Base-by-base conservation (phyloP, 768 basidiomycete genomes). In the Lactarius hatsudake region DNA sequence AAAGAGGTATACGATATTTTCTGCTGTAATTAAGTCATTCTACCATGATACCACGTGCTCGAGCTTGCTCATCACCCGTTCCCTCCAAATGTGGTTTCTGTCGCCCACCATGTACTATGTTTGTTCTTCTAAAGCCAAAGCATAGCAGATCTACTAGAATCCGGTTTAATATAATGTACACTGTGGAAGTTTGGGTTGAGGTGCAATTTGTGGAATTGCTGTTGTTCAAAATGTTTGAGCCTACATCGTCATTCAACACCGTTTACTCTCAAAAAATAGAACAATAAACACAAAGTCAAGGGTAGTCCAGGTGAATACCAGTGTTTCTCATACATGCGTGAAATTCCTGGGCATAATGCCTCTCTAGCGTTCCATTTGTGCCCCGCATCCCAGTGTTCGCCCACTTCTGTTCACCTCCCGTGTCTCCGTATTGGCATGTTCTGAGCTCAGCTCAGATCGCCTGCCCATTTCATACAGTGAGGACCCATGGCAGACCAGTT, bases 211-310 rank as follows among this genome's bases (percentile, higher is more conserved):
- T 87, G 82, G 75, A 97, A 96, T n/a, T 80, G 73, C 48, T 86
- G 79, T 26, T 94, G 90, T 20, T 80, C 80, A 71, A 97, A 96
- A 76, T 91, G 87, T 72, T 97, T 97, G 66, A 97, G 80, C 26
- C 94, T 96, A 60, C 20, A 26, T 26, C 13, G 32, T 12, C 67
- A 2, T 69, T 42, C 62, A 30, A 40, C 67, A 45, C 45, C 71
- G 60, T 59, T 60, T 6, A 59, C 64, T 69, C 36, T 55, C 6
- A 30, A 28, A 28, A 28, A 56, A 20, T 62, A 65, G 48, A 59
- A 68, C 62, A 70, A n/a, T 26, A 0, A 40, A 48, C 10, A 48
- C 28, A 30, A 30, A 30, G 28, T 30, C 28, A 30, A 3, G 28
- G 38, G 38, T 15, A 38, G 38, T 38, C 38, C 13, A 38, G 38